Base-by-base conservation (phyloP, 768 basidiomycete species). In the Trametes coccinea region DNA sequence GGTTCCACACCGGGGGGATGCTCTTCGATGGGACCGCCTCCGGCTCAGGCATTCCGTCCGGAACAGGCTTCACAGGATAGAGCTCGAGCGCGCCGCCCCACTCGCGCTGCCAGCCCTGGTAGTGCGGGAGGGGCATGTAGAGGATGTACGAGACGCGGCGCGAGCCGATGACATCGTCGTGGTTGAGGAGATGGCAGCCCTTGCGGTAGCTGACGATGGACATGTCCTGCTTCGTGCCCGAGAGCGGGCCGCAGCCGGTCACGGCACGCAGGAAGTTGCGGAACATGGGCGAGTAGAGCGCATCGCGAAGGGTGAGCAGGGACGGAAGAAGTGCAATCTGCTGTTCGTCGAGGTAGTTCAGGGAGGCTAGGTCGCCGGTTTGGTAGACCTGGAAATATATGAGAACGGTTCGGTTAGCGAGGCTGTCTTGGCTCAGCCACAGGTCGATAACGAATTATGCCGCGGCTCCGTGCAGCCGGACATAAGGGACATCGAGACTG, bases 81-180 rank as follows among this genome's bases (percentile, higher is more conserved):
- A 98, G 83, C 74, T 98, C 96, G 47, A 98, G 82, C 3, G 95
- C 90, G 30, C 96, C 96, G 37, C 96, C 96, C 87, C 90, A 97
- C 62, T 90, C 88, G 46, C 85, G 82, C 70, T 89, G 83, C 96
- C 96, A 98, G 48, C 84, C 79, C 61, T 85, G 79, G 69, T 82
- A 82, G 72, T 80, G 75, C 30, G 89, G 88, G 64, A 89, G 81
- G 17, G 95, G 95, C 82, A 98, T 90, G 77, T 98, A 98, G 51
- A 98, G 87, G 76, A 98, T 96, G 78, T 96, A 98, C 1, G 93
- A 95, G 55, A 98, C 90, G 44, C 93, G 85, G 29, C 96, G 89
- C 7, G 93, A 85, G 62, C 94, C 94, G 71, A 98, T 98, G 29
- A 96, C 95, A 73, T 98, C 96, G 86, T 98, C 96, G 79, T 98